Base-by-base conservation (phyloP, 2,329 filamentous ascomycete species). In the Penicillium sp. region DNA sequence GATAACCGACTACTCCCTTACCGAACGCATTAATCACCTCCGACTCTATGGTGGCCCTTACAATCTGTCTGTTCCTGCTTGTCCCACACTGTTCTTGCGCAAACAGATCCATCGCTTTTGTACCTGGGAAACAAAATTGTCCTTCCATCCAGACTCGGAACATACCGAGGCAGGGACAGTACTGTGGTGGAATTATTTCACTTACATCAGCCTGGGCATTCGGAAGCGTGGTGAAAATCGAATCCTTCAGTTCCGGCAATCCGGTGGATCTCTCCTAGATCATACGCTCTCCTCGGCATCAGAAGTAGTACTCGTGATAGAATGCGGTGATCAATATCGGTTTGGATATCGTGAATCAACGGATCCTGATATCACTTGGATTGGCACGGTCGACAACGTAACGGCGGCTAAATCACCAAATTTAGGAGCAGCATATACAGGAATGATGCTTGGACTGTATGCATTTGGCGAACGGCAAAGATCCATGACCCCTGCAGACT, bases 111-210 rank as follows among this genome's bases (percentile, higher is more conserved):
- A 78, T 0, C 78, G 75, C 10, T 65, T 63, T 19, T 78, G 79
- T 44, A 70, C 60, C 0, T 85, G 81, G 66, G 68, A 74, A 25
- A 77, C 76, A 0, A 74, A 68, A 2, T 65, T 86, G 13, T 71
- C 76, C 0, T 86, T 85, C 58, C 62, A 69, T 0, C 81, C 82
- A 0, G 71, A 67, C 0, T 72, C 73, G 3, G 44, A 66, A 4
- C 71, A 76, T 1, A 78, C 78, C 3, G 83, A 86, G 69, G 83
- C 83, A 0, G 83, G 84, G 0, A 71, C 80, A 0, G 80, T 81
- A 0, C 65, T 85, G 0, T 86, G 81, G 78, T 84, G 81, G 80
- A 84, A 79, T 46, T 78, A 82, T 43, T 76, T 76, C 59, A 79
- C 77, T 0, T 76, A 77, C 52, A 73, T 70, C 47, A 78, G 73